Percentiles rank a stretch among this genome's conserved stretches.
Evolutionary conservation across 2,329 filamentous ascomycete genomes (phyloP).

Genomic region (Chrysoporthe deuterocubensis): DNA sequence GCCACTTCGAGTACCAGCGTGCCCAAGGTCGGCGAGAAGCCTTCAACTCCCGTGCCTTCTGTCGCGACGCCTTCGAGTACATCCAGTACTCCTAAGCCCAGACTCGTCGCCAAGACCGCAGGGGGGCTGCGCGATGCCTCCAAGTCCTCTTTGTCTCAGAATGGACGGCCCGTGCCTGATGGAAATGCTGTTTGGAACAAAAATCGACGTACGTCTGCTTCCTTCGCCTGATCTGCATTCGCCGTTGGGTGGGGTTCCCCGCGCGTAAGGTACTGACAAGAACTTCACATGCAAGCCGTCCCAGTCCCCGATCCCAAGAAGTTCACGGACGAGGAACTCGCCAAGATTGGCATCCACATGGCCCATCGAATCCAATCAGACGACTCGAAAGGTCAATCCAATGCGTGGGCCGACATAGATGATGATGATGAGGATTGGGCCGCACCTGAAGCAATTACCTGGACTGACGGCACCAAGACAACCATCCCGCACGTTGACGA

Average conservation of each 20-base stretch:
- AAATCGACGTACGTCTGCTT: conserved; percentile 69
- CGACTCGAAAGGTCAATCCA: conserved; percentile 70
- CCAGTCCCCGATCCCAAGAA: conserved; percentile 76
- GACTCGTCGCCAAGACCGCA: conserved; percentile 76
- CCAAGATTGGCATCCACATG: conserved; percentile 85
- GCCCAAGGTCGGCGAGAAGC: conserved; percentile 57
- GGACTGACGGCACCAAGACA: conserved; percentile 86
- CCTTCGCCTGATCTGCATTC: not conserved
- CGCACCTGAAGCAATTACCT: conserved; percentile 83
- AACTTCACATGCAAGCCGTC: conserved; percentile 53
- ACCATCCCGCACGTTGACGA: conserved; percentile 70
- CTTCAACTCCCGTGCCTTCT: conserved; percentile 48
- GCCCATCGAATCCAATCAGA: conserved; percentile 78
- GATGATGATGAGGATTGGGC: conserved; percentile 89
- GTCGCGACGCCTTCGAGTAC: conserved; percentile 49
- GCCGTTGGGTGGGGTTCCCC: not conserved
- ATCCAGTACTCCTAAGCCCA: conserved; percentile 62
- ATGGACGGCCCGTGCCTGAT: conserved; percentile 64
- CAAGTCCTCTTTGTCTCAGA: conserved; percentile 44
- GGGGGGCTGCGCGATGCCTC: conserved; percentile 60
- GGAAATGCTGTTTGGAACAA: conserved; percentile 85
- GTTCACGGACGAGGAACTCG: conserved; percentile 84
- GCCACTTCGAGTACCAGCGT: conserved; percentile 48
- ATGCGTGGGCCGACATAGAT: conserved; percentile 74
- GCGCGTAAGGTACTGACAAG: conserved; percentile 25